Evolutionary conservation across 306 rosid species (phyloP).

Genomic region (Hippophae rhamnoides): DNA sequence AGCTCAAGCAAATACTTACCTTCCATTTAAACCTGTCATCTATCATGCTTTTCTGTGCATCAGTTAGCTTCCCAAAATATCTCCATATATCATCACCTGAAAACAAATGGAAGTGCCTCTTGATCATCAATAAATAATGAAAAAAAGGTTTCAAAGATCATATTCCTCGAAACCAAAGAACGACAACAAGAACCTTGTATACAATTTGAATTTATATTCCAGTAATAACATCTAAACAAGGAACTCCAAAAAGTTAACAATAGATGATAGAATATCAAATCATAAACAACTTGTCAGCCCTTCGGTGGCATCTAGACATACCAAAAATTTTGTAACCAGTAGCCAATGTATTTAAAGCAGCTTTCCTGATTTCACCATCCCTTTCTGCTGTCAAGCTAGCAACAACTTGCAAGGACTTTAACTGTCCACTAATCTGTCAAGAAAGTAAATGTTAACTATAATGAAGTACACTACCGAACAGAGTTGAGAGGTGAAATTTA

Average conservation of each 20-base stretch:
- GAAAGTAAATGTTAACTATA: slow-evolving; percentile 16
- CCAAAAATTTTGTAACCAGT: slow-evolving; percentile 98
- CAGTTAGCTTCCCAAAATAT: slow-evolving; percentile 89
- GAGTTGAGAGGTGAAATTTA: background rate
- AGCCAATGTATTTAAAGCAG: slow-evolving; percentile 91
- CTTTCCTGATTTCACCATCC: slow-evolving; percentile 93
- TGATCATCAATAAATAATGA: background rate
- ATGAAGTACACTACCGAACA: background rate
- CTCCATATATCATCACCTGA: slow-evolving; percentile 98
- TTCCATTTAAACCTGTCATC: slow-evolving; percentile 97
- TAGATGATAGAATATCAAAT: background rate
- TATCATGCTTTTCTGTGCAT: slow-evolving; percentile 97
- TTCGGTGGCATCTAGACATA: slow-evolving; percentile 26
- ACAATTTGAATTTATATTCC: no score
- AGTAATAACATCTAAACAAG: no score
- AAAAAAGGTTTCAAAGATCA: background rate
- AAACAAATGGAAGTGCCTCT: slow-evolving; percentile 10
- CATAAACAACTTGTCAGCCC: background rate
- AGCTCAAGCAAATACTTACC: slow-evolving; percentile 33
- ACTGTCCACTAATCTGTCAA: slow-evolving; percentile 80
- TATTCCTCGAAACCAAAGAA: no score
- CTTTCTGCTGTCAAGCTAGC: slow-evolving; percentile 95
- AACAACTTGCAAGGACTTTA: slow-evolving; percentile 83
- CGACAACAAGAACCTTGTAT: no score
- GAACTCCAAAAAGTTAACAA: background rate